A percentile compares a stretch with the other conserved stretches of the same genome.
Evolutionary conservation across 1,139 yeast species (phyloP).

Genomic region (Kurtzmaniella natalensis): DNA sequence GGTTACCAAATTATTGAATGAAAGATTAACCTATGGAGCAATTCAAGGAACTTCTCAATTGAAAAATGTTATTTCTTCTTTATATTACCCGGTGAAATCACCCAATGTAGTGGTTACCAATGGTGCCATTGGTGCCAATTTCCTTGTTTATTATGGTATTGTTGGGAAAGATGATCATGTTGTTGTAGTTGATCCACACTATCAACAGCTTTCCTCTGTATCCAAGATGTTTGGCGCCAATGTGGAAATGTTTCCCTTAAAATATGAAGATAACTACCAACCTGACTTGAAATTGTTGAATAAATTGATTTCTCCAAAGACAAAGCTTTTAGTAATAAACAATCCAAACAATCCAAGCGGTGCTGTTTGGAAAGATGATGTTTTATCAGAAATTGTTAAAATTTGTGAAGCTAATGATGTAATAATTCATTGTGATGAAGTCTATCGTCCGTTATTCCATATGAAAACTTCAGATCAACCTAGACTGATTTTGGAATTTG

Average conservation of each 20-base stretch:
- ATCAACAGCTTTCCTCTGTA: slow-evolving; percentile 50
- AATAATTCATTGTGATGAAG: slow-evolving; percentile 49
- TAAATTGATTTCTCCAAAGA: slow-evolving; percentile 25
- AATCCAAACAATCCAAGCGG: slow-evolving; percentile 60
- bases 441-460: slow-evolving; percentile 52
- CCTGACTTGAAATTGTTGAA: slow-evolving; percentile 34
- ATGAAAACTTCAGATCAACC: slow-evolving; percentile 17
- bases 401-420: slow-evolving; percentile 32
- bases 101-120: slow-evolving; percentile 46
- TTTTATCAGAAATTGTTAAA: slow-evolving; percentile 31
- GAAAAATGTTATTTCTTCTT: slow-evolving; percentile 27
- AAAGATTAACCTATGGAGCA: slow-evolving; percentile 43
- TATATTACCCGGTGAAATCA: slow-evolving; percentile 25
- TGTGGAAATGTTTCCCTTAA: slow-evolving; percentile 32
- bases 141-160: slow-evolving; percentile 43
- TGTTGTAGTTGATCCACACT: slow-evolving; percentile 48
- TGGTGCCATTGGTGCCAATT: slow-evolving; percentile 60
- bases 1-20: slow-evolving; percentile 10
- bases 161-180: slow-evolving; percentile 47
- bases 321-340: slow-evolving; percentile 46
- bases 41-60: slow-evolving; percentile 44
- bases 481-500: slow-evolving; percentile 38
- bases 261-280: slow-evolving; percentile 27
- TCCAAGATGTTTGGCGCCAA: slow-evolving; percentile 38
- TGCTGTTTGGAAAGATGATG: slow-evolving; percentile 33